phyloP scores from a whole-genome alignment of 2,329 filamentous ascomycete species.

The Tolypocladium tundrense region DNA sequence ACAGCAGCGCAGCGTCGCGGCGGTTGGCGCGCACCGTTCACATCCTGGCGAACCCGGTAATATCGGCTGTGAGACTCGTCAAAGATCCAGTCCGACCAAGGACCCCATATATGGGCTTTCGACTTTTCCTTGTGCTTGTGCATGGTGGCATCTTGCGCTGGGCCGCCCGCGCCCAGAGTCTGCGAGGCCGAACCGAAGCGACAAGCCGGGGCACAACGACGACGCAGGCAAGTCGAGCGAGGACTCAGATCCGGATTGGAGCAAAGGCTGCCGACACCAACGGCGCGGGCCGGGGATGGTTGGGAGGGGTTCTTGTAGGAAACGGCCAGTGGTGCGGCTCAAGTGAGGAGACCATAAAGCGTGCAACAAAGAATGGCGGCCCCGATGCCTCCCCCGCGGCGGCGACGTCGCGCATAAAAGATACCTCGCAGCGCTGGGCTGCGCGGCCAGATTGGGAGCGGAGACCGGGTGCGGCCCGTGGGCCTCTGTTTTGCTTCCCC shows the following conservation, averaged over 20 bases:
- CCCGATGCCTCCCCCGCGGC: background rate
- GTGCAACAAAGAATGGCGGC: background rate
- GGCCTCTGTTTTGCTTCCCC: constrained; percentile 2
- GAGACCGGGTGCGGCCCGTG: constrained; percentile 1
- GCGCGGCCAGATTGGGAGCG: background rate
- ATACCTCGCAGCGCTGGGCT: background rate
- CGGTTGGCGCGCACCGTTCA: constrained; percentile 9
- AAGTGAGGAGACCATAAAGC: background rate
- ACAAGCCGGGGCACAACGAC: background rate
- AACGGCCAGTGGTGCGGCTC: constrained; percentile 4
- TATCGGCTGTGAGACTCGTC: constrained; percentile 8
- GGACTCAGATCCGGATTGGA: background rate
- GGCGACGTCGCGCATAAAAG: background rate
- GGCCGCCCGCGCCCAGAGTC: constrained; percentile 2
- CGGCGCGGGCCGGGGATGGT: constrained; percentile 1
- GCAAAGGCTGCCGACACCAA: background rate
- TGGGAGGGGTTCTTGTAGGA: constrained; percentile 6
- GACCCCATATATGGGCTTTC: constrained; percentile 14
- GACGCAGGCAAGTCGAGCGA: background rate
- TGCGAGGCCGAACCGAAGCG: background rate
- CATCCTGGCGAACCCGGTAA: constrained; percentile 16
- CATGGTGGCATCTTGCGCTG: constrained; percentile 17
- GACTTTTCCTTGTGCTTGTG: constrained; percentile 17
- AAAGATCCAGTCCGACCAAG: constrained; percentile 16
- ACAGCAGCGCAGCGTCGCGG: background rate